These are phyloP conservation scores for Venturia pyrina DNA, from an alignment of 2,329 filamentous ascomycete genomes.

Conservation along the genomic window DNA sequence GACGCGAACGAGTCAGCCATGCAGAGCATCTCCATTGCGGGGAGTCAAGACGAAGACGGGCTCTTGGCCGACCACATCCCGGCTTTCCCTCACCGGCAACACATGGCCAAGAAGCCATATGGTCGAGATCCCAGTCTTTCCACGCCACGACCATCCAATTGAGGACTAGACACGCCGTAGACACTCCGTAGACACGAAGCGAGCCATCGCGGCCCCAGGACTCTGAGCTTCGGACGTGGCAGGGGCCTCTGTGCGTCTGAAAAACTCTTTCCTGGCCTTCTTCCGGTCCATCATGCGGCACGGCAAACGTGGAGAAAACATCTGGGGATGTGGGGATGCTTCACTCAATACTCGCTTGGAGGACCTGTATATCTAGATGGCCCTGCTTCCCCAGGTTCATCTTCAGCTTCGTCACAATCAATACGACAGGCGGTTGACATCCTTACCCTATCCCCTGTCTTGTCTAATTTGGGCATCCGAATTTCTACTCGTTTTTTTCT, in stretches of 20 bases:
- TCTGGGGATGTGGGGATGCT: slow-evolving; percentile 1
- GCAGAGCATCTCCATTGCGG: background rate
- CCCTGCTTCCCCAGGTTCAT: background rate
- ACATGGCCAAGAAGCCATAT: background rate
- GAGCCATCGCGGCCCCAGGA: too few species aligned
- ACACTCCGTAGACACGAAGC: too few species aligned
- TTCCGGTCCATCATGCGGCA: background rate
- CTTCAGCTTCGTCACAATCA: background rate
- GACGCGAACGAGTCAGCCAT: background rate
- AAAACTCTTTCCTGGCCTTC: slow-evolving; percentile 5
- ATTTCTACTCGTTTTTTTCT: background rate
- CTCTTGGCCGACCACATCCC: background rate
- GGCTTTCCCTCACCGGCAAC: background rate
- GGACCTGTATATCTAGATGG: background rate
- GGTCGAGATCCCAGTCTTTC: background rate
- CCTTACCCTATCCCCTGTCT: background rate
- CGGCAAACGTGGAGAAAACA: background rate
- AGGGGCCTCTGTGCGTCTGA: background rate
- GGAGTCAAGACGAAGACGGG: background rate
- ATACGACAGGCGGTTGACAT: background rate
- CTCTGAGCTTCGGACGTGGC: background rate
- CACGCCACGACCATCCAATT: too few species aligned
- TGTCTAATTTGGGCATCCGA: background rate
- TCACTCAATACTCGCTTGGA: background rate
- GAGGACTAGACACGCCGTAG: too few species aligned